Percentiles rank a stretch among this genome's conserved stretches.
Evolutionary conservation across 768 basidiomycete genomes (phyloP).

Genomic region (Hericium rajendrae): DNA sequence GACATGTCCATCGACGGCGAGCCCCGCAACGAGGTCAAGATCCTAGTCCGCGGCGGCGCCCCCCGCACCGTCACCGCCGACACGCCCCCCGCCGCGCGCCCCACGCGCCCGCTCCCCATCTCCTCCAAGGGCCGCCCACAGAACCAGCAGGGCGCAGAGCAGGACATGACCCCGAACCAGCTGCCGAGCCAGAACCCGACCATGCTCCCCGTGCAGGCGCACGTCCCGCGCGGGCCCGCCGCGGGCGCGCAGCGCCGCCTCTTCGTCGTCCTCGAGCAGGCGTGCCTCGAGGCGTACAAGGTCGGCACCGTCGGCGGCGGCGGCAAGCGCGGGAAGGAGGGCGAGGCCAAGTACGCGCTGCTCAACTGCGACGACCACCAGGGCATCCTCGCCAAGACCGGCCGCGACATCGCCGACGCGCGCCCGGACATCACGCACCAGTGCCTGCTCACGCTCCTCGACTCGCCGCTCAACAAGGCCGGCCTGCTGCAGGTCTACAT

Average conservation of each 20-base stretch:
- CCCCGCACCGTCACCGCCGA: not conserved
- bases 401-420: conserved; percentile 98
- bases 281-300: conserved; percentile 92
- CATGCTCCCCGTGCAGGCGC: conserved; percentile 77
- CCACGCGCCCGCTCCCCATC: not conserved
- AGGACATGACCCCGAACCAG: not conserved
- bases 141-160: not conserved
- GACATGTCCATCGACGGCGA: conserved; percentile 19
- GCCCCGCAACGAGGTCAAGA: conserved; percentile 17
- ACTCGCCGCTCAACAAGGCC: conserved; percentile 97
- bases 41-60: conserved; percentile 33
- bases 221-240: conserved; percentile 52
- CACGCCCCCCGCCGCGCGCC: not conserved
- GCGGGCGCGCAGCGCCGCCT: conserved; percentile 51
- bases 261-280: conserved; percentile 87
- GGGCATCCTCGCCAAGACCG: conserved; percentile 95
- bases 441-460: conserved; percentile 93
- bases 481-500: conserved; percentile 96
- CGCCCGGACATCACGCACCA: conserved; percentile 98
- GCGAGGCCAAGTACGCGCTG: conserved; percentile 90
- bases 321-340: conserved; percentile 44
- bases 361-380: conserved; percentile 99
- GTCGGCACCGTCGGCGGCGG: conserved; percentile 51
- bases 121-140: not conserved
- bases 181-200: conserved; percentile 47